Conservation (phyloP, 352 stramenopile species). For the Phytophthora capsici region DNA sequence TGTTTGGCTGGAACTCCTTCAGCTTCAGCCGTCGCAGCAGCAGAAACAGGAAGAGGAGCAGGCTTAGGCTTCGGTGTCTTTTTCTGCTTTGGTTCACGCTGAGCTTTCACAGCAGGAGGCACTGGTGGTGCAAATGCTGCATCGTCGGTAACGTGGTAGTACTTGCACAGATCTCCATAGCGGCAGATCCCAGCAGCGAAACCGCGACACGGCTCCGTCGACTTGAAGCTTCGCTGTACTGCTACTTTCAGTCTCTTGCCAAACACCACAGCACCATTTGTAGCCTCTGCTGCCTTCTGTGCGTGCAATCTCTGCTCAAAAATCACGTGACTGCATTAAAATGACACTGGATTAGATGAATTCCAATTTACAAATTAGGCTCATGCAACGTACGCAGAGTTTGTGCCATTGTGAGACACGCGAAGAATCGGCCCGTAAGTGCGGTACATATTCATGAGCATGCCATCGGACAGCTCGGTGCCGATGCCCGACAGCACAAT, state of each 20-base stretch:
- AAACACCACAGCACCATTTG: conserved; percentile 63
- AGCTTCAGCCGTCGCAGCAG: conserved; percentile 26
- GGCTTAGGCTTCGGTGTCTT: conserved; percentile 4
- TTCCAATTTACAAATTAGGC: background rate
- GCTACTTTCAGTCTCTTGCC: conserved; percentile 56
- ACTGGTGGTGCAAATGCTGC: conserved; percentile 8
- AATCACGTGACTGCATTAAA: conserved; percentile 43
- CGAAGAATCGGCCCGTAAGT: conserved; percentile 65
- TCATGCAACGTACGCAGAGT: conserved; percentile 59
- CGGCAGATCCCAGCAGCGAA: conserved; percentile 69
- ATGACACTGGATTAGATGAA: background rate
- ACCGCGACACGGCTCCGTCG: conserved; percentile 48
- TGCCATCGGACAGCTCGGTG: conserved; percentile 36
- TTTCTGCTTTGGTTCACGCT: conserved; percentile 9
- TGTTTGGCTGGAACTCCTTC: conserved; percentile 37
- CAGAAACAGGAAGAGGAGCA: background rate
- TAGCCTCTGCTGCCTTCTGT: conserved; percentile 45
- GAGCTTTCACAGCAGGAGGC: background rate
- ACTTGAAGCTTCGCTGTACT: conserved; percentile 48
- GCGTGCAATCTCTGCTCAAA: conserved; percentile 42
- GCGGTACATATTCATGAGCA: conserved; percentile 66
- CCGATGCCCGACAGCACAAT: conserved; percentile 64
- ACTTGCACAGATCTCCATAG: conserved; percentile 78
- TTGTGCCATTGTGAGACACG: conserved; percentile 48
- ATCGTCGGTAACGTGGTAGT: conserved; percentile 38